Conservation (phyloP, 2,329 filamentous ascomycete genomes). For the Polytolypa hystricis region DNA sequence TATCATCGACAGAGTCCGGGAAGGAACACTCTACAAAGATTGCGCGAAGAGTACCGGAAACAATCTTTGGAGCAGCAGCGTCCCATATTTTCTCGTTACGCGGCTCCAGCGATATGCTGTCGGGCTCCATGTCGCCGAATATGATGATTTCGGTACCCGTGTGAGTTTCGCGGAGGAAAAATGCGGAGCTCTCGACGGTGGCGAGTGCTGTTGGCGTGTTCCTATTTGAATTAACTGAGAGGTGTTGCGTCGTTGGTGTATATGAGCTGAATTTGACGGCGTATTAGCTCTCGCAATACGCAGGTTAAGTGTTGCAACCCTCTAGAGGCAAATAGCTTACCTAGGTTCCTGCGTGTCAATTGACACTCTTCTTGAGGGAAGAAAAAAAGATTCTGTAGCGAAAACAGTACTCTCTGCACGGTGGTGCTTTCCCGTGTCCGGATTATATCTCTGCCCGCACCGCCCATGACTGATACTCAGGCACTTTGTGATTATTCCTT, state of each 20-base stretch:
- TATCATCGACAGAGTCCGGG: conserved; percentile 65
- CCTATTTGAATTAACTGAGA: too few species aligned
- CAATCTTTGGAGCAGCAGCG: conserved; percentile 78
- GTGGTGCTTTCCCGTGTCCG: conserved; percentile 42
- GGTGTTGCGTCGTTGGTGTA: conserved; percentile 8
- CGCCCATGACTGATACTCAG: conserved; percentile 83
- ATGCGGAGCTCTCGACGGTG: conserved; percentile 67
- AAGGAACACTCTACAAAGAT: conserved; percentile 97
- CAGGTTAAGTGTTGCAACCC: too few species aligned
- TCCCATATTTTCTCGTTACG: conserved; percentile 77
- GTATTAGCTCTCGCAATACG: too few species aligned
- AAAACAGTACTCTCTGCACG: conserved; percentile 41
- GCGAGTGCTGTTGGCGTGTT: too few species aligned
- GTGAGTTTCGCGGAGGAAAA: conserved; percentile 70
- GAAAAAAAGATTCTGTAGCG: conserved; percentile 37
- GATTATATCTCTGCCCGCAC: conserved; percentile 60
- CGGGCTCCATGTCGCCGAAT: conserved; percentile 92
- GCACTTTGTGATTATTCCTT: conserved; percentile 78
- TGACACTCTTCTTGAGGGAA: conserved; percentile 28
- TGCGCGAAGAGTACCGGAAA: conserved; percentile 56
- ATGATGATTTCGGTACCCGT: conserved; percentile 73
- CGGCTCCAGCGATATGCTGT: conserved; percentile 69
- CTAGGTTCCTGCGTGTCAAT: conserved; percentile 22
- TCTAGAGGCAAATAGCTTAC: too few species aligned
- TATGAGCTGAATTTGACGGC: background rate